Evolutionary conservation across 139 green algal species (phyloP).

Genomic region (Nannochloris sp.): DNA sequence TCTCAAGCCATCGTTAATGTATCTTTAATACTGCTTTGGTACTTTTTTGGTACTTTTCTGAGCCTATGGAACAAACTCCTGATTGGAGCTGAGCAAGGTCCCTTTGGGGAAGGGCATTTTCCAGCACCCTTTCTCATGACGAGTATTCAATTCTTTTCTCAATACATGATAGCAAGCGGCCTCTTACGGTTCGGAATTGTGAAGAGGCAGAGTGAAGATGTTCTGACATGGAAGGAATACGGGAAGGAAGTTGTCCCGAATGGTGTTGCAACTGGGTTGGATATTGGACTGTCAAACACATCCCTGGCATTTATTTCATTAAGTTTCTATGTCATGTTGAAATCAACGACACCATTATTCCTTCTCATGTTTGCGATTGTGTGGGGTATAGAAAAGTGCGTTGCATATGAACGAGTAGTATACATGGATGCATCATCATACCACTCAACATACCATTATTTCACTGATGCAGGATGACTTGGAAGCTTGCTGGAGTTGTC

Average conservation of each 20-base stretch:
- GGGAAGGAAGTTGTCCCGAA: slow-evolving; percentile 71
- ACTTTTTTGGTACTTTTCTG: slow-evolving; percentile 64
- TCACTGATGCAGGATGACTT: slow-evolving; percentile 33
- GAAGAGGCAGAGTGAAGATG: slow-evolving; percentile 14
- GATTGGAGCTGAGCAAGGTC: slow-evolving; percentile 51
- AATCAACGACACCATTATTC: slow-evolving; percentile 84
- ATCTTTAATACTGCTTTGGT: slow-evolving; percentile 34
- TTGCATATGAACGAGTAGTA: no score
- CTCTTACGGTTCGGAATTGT: slow-evolving; percentile 39
- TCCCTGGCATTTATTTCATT: slow-evolving; percentile 82
- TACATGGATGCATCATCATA: no score
- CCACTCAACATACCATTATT: no score
- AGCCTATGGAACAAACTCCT: slow-evolving; percentile 69
- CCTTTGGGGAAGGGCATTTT: slow-evolving; percentile 56
- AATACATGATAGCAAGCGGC: slow-evolving; percentile 48
- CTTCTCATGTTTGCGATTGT: slow-evolving; percentile 87
- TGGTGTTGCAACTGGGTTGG: slow-evolving; percentile 73
- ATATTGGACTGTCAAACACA: slow-evolving; percentile 90
- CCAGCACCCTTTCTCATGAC: slow-evolving; percentile 60
- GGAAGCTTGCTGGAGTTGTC: slow-evolving; percentile 66
- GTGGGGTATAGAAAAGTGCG: slow-evolving; percentile 63
- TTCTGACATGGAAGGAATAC: slow-evolving; percentile 50
- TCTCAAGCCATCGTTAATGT: background rate
- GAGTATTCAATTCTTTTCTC: slow-evolving; percentile 61
- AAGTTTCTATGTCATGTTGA: slow-evolving; percentile 95